Base-by-base conservation (phyloP, 768 basidiomycete species). In the Kwoniella heveanensis region DNA sequence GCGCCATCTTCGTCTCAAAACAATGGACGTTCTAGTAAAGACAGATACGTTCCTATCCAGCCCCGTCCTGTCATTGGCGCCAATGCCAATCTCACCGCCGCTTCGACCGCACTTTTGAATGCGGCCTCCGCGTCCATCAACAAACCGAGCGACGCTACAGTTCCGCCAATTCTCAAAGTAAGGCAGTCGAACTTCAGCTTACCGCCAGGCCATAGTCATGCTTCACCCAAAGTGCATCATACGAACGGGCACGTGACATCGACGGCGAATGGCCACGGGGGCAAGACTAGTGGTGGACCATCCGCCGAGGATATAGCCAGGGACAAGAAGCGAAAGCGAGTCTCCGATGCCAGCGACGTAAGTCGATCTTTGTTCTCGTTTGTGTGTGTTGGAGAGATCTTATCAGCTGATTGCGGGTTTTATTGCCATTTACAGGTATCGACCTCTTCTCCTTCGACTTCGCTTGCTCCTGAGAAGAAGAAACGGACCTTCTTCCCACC, bases 401-500 rank as follows among this genome's bases (percentile, higher is more conserved):
- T n/a, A n/a, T n/a, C n/a, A 21, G 29, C 30, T 55, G 54, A 55
- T 25, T 37, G 21, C 21, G 32, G 7, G 30, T 55, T n/a, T n/a
- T n/a, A n/a, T n/a, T n/a, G 29, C 32, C 25, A 17, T 22, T 55
- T 24, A 17, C 30, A 59, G 58, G 25, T 21, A 19, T 52, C 58
- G n/a, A n/a, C n/a, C 17, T 39, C 36, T 3, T 39, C 58, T 8
- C 26, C 50, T 48, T 62, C 60, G n/a, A 29, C 54, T 13, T 57
- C 56, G n/a, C 48, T 30, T 17, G 46, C 37, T 30, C 32, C 48
- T 2, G 62, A 64, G 24, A 64, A 64, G 56, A 64, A 64, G 55
- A 64, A 64, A 54, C 30, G 62, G 13, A 64, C 62, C 9, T 64
- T 64, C 55, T 64, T 64, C 49, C 55, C 62, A n/a, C 37, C 55